A percentile compares a stretch with the other conserved stretches of the same genome.
phyloP scores from a whole-genome alignment of 768 basidiomycete genomes.

The Candolleomyces aberdarensis region DNA sequence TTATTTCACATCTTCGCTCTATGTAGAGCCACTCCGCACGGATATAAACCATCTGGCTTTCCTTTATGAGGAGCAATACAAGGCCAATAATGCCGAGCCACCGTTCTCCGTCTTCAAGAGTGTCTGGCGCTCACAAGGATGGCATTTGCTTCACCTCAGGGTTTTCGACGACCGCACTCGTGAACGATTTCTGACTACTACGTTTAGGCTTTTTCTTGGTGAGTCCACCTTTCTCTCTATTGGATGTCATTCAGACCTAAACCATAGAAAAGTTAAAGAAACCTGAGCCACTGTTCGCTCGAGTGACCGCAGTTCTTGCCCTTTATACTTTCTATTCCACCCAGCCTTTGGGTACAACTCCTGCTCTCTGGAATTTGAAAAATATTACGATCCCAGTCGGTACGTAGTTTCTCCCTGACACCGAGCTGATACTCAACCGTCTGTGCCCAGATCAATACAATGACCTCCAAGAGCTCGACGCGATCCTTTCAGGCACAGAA shows the following conservation, averaged over 20 bases:
- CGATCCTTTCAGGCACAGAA: slow-evolving; percentile 34
- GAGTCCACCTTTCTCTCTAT: slow-evolving; percentile 14
- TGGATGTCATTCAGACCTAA: background rate
- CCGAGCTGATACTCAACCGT: background rate
- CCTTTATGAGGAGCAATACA: slow-evolving; percentile 49
- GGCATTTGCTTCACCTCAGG: slow-evolving; percentile 75
- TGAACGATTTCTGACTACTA: slow-evolving; percentile 56
- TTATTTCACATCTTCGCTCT: slow-evolving; percentile 78
- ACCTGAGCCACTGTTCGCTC: slow-evolving; percentile 49
- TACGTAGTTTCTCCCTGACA: slow-evolving; percentile 20
- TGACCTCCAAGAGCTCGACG: slow-evolving; percentile 47
- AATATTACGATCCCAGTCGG: slow-evolving; percentile 63
- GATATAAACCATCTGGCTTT: slow-evolving; percentile 59
- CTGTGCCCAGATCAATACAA: slow-evolving; percentile 50
- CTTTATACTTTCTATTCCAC: slow-evolving; percentile 68
- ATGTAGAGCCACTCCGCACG: slow-evolving; percentile 58
- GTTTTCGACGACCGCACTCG: slow-evolving; percentile 67
- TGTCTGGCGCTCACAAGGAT: slow-evolving; percentile 65
- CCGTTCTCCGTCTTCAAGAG: slow-evolving; percentile 73
- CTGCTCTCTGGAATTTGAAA: slow-evolving; percentile 45
- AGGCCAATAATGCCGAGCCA: slow-evolving; percentile 21
- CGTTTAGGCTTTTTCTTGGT: slow-evolving; percentile 69
- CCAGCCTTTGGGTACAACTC: slow-evolving; percentile 56
- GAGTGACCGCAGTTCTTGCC: slow-evolving; percentile 62
- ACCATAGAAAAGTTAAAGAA: slow-evolving; percentile 47